Evolutionary conservation across 2,329 filamentous ascomycete species (phyloP), one percentile per base, ranked within the genome.

Genomic region (Colletotrichum melonis): DNA sequence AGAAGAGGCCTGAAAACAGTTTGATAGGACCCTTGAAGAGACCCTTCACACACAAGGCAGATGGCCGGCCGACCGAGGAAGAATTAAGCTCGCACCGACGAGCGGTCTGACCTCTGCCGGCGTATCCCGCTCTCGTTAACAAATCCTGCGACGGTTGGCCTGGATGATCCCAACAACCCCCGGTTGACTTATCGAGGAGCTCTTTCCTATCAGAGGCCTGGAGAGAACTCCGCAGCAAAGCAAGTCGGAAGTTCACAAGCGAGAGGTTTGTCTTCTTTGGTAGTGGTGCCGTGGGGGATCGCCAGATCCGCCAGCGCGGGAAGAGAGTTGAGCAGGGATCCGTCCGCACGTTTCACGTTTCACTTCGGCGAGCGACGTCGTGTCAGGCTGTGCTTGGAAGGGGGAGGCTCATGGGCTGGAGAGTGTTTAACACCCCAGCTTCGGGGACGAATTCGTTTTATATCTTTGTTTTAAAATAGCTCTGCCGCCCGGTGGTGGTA

Each of bases 321-420:
- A 35, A n/a, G 46, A 63, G 60, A 66, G 60, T 65, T 70, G 67
- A 64, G 67, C 70, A 70, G 60, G 70, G 70, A 73, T 73, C 67
- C 69, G 67, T 62, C 60, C 67, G 60, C 70, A 70, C 67, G 70
- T 73, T 73, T 73, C 70, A 70, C 67, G 67, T 73, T 73, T 73
- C 70, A 73, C 67, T 57, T 70, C 60, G 70, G 67, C 62, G 62
- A 73, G 67, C 66, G 56, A 70, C 60, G 60, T 73, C 70, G 62
- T 62, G 69, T 73, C 70, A 59, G 32, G 49, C 30, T 64, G 49
- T 65, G 70, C 60, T 26, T 38, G 14, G 19, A 55, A 54, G n/a
- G 55, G 42, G 28, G 54, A 55, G 16, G 42, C 42, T 49, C 42
- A 42, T 42, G 49, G 69, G 59, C 14, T 55, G 63, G 49, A 42